phyloP scores from a whole-genome alignment of 2,329 filamentous ascomycete species.

The Dothistroma septosporum region DNA sequence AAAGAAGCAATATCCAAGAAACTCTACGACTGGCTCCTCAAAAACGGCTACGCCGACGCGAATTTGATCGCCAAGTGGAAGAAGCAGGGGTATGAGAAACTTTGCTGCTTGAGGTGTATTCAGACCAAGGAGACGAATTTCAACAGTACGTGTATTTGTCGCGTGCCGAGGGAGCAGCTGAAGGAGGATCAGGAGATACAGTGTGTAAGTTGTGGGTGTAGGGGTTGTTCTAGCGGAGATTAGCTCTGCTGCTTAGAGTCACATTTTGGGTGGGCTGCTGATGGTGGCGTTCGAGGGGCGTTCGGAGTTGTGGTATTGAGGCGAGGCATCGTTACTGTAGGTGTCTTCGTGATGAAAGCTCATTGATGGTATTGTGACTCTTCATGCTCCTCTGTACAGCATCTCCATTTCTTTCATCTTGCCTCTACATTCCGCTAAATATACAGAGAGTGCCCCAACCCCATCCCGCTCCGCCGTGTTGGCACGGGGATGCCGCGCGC shows the following conservation, averaged over 20 bases:
- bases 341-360: neutral
- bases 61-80: constrained; percentile 99
- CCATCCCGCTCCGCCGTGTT: neutral
- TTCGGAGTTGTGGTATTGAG: neutral
- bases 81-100: constrained; percentile 98
- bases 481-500: neutral
- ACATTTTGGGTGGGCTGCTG: neutral
- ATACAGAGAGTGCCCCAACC: neutral
- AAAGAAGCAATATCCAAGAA: constrained; percentile 91
- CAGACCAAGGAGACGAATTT: constrained; percentile 99
- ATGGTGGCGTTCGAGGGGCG: neutral
- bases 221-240: constrained; percentile 83
- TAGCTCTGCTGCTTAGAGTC: constrained; percentile 36
- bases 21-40: constrained; percentile 93
- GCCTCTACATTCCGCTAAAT: neutral
- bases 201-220: constrained; percentile 91
- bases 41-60: constrained; percentile 92
- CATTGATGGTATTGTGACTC: neutral
- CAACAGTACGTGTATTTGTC: constrained; percentile 93
- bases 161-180: constrained; percentile 81
- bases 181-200: constrained; percentile 88
- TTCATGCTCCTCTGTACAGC: neutral
- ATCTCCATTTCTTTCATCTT: neutral
- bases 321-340: neutral
- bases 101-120: constrained; percentile 92